Percentiles rank a stretch among this genome's conserved stretches.
These are phyloP conservation scores for Serendipita indica DNA, from an alignment of 768 basidiomycete genomes.

Conservation along the genomic window DNA sequence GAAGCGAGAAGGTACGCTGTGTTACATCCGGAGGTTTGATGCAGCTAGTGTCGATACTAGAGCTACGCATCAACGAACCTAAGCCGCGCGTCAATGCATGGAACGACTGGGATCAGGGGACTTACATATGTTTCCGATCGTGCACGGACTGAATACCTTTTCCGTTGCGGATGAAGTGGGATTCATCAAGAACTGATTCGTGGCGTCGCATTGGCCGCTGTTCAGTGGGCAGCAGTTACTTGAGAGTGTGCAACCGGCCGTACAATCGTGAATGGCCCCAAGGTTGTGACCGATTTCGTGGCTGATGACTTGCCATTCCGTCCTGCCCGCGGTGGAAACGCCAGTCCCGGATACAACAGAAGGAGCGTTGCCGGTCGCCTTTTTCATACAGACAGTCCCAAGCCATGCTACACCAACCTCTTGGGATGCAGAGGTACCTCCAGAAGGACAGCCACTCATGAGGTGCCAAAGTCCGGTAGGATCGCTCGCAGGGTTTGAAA, in stretches of 20 bases:
- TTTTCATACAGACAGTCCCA: conserved; percentile 54
- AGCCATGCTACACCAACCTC: conserved; percentile 86
- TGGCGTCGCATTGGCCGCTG: conserved; percentile 44
- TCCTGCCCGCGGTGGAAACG: conserved; percentile 59
- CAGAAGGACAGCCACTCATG: conserved; percentile 70
- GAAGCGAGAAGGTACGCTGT: conserved; percentile 38
- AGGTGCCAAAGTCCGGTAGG: conserved; percentile 76
- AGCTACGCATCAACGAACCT: conserved; percentile 49
- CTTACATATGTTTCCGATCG: conserved; percentile 72
- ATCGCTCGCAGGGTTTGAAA: conserved; percentile 25
- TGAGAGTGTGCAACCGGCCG: conserved; percentile 43
- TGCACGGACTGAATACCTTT: conserved; percentile 60
- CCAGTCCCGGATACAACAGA: conserved; percentile 63
- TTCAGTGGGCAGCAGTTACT: conserved; percentile 56
- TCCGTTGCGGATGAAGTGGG: conserved; percentile 54
- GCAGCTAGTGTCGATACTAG: conserved; percentile 46
- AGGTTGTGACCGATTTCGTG: conserved; percentile 84
- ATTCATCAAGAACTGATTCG: conserved; percentile 67
- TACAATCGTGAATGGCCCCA: conserved; percentile 64
- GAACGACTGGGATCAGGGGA: conserved; percentile 11
- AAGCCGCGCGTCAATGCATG: neutral
- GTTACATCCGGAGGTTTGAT: conserved; percentile 41
- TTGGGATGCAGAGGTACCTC: too few relatives aligned
- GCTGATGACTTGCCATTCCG: conserved; percentile 71
- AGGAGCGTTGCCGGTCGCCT: conserved; percentile 30